Percentiles rank a stretch among this genome's conserved stretches.
phyloP scores from a whole-genome alignment of 371 early-diverging fungal genomes.

The Mortierella sp. region DNA sequence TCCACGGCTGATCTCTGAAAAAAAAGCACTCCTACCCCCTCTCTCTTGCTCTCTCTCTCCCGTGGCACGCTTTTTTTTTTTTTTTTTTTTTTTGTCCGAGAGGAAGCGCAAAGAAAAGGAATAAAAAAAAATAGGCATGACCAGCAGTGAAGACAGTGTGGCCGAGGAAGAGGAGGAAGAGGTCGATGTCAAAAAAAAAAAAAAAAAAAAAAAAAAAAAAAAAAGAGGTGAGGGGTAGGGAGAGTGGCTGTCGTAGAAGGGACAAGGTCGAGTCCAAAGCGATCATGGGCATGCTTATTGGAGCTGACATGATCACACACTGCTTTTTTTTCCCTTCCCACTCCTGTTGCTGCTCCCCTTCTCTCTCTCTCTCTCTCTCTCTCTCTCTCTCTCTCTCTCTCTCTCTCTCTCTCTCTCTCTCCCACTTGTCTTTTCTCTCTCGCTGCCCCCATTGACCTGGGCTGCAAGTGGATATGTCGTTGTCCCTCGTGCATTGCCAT shows the following conservation, averaged over 20 bases:
- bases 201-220: not conserved
- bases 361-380: too few relatives aligned
- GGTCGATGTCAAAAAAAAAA: not conserved
- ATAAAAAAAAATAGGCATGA: not conserved
- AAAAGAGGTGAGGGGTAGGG: not conserved
- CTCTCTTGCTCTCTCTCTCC: too few relatives aligned
- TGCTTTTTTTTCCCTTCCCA: too few relatives aligned
- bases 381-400: not conserved
- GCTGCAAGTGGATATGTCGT: too few relatives aligned
- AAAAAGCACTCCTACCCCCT: not conserved
- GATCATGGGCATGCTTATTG: not conserved
- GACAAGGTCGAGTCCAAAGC: not conserved
- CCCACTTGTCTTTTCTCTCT: too few relatives aligned
- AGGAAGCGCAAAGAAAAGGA: not conserved
- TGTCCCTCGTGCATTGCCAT: too few relatives aligned
- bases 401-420: conserved; percentile 2
- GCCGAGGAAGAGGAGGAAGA: not conserved
- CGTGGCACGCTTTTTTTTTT: too few relatives aligned
- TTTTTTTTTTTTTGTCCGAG: too few relatives aligned
- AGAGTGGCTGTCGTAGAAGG: not conserved
- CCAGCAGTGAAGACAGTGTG: not conserved
- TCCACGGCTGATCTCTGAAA: not conserved
- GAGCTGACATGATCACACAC: too few relatives aligned
- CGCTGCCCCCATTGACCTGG: not conserved
- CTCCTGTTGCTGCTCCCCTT: too few relatives aligned